These are phyloP conservation scores for Pichia thaimueangensis DNA, from an alignment of 805 yeast genomes.

Conservation along the genomic window DNA sequence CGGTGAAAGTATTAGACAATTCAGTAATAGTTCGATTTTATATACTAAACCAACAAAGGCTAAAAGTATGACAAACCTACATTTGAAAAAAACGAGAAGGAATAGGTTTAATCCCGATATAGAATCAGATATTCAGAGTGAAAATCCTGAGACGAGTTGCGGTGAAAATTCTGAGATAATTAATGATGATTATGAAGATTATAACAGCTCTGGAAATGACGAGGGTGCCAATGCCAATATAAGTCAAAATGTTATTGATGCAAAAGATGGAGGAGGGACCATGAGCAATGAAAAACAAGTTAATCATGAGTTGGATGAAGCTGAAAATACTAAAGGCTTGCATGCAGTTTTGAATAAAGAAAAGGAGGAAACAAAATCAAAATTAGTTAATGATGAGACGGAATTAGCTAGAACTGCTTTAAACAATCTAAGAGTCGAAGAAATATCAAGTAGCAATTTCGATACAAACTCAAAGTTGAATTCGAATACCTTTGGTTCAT, in stretches of 20 bases:
- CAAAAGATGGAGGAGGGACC: too few relatives aligned
- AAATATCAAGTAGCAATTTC: too few relatives aligned
- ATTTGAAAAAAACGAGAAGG: slow-evolving; percentile 14
- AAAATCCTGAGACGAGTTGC: background rate
- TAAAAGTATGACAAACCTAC: slow-evolving; percentile 25
- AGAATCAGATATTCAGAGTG: background rate
- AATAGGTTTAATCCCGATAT: background rate
- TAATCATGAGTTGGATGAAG: background rate
- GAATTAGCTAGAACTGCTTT: too few relatives aligned
- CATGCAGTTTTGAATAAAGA: too few relatives aligned
- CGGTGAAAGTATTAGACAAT: slow-evolving; percentile 6
- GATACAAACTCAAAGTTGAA: too few relatives aligned
- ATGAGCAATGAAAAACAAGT: too few relatives aligned
- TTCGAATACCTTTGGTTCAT: too few relatives aligned
- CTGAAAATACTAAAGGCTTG: background rate
- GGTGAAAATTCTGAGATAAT: background rate
- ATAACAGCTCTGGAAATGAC: background rate
- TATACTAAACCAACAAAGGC: slow-evolving; percentile 14
- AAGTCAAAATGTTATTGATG: too few relatives aligned
- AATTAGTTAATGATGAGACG: too few relatives aligned
- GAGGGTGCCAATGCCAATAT: too few relatives aligned
- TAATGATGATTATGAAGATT: background rate
- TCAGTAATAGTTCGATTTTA: background rate
- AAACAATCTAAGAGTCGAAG: too few relatives aligned
- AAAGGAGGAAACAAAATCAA: too few relatives aligned